phyloP scores from a whole-genome alignment of 345 rosid species.

The Eucalyptus curtisii region DNA sequence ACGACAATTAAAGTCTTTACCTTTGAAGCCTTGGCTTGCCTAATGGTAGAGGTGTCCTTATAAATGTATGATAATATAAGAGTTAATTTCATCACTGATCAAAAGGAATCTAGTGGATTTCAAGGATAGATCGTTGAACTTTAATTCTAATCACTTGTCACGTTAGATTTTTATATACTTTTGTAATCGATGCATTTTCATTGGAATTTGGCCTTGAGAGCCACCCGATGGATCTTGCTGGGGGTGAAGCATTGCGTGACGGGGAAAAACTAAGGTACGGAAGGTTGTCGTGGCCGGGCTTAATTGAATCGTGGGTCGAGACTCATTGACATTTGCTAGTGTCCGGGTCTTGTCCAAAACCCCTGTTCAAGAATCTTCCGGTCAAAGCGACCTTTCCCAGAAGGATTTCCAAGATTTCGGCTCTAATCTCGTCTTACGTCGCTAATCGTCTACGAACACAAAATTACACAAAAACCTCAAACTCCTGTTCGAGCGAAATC shows the following conservation, averaged over 20 bases:
- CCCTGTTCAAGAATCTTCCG: neutral
- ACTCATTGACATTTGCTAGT: neutral
- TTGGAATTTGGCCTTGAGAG: neutral
- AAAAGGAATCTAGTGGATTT: neutral
- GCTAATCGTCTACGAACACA: neutral
- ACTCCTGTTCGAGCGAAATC: neutral
- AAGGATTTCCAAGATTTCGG: neutral
- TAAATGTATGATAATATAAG: neutral
- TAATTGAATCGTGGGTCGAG: neutral
- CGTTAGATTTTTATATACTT: neutral
- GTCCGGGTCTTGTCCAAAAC: neutral
- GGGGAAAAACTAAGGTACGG: neutral
- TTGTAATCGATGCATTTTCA: neutral
- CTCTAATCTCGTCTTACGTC: neutral
- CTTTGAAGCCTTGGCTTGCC: neutral
- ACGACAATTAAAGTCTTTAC: fast-evolving
- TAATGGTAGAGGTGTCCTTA: neutral
- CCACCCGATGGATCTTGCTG: neutral
- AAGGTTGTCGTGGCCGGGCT: neutral
- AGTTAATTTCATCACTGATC: neutral
- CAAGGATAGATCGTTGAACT: neutral
- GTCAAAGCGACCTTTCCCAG: neutral
- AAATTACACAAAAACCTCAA: neutral
- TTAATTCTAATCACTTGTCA: neutral
- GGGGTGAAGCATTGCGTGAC: neutral